Evolutionary conservation across 345 rosid species (phyloP).

Genomic region (Lepidium sativum): DNA sequence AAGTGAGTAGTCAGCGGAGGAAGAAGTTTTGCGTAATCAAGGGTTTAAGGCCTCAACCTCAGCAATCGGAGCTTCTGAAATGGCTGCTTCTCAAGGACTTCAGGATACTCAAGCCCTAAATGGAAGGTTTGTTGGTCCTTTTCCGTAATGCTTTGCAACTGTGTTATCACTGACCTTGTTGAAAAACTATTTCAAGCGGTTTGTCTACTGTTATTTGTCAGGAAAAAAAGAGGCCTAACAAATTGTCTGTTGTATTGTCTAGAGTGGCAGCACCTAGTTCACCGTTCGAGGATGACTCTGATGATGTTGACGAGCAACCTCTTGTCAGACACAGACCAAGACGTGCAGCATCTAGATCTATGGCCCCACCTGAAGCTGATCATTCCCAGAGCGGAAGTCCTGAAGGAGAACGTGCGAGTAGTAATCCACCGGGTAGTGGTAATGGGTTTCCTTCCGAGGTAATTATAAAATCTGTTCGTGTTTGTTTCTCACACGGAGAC

Average conservation of each 20-base stretch:
- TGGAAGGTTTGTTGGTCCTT: conserved; percentile 51
- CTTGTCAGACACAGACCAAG: conserved; percentile 64
- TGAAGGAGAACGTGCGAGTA: conserved; percentile 30
- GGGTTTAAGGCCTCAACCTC: conserved; percentile 38
- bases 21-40: conserved; percentile 38
- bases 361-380: conserved; percentile 39
- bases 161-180: not conserved
- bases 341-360: conserved; percentile 37
- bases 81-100: conserved; percentile 35
- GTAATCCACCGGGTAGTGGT: conserved; percentile 39
- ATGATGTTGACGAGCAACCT: conserved; percentile 67
- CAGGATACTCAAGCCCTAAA: conserved; percentile 38
- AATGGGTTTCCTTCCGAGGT: conserved; percentile 64
- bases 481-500: not conserved
- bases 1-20: conserved; percentile 56
- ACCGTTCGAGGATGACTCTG: conserved; percentile 62
- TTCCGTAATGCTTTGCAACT: not conserved
- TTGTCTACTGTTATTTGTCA: not conserved
- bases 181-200: not conserved
- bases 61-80: conserved; percentile 30
- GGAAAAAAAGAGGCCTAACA: not conserved
- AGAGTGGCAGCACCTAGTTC: conserved; percentile 65
- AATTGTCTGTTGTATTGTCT: conserved; percentile 3
- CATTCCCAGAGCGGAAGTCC: conserved; percentile 58
- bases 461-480: not conserved